These are phyloP conservation scores for Ciborinia camelliae DNA, from an alignment of 2,329 filamentous ascomycete species.

Conservation along the genomic window DNA sequence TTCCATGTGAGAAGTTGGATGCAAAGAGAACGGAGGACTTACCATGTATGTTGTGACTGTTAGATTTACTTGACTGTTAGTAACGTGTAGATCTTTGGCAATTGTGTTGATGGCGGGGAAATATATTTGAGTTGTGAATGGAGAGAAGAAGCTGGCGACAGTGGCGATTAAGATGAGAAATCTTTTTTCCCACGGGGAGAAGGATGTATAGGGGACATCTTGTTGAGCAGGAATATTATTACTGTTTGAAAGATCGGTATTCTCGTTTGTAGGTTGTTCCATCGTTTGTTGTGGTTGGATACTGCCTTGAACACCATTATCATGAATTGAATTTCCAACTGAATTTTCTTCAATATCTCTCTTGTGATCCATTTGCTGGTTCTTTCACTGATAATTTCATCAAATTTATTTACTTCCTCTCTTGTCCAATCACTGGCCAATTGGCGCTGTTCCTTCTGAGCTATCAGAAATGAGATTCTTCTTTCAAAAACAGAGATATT, in stretches of 20 bases:
- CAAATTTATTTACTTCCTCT: neutral
- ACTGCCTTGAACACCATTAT: neutral
- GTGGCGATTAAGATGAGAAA: conserved; percentile 44
- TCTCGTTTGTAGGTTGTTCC: neutral
- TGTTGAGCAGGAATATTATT: neutral
- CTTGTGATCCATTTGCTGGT: neutral
- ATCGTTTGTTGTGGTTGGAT: neutral
- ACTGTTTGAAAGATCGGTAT: neutral
- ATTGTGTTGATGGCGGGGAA: conserved; percentile 51
- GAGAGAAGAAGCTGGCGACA: conserved; percentile 24
- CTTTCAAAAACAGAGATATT: too few species aligned
- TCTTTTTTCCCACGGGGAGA: conserved; percentile 39
- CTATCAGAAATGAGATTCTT: neutral
- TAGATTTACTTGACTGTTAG: conserved; percentile 39
- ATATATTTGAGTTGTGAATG: conserved; percentile 52
- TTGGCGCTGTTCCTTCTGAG: neutral
- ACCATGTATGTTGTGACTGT: conserved; percentile 42
- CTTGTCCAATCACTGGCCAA: neutral
- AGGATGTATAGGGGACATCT: conserved; percentile 34
- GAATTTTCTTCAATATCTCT: neutral
- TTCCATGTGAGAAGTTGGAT: neutral
- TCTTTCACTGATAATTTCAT: neutral
- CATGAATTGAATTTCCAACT: neutral
- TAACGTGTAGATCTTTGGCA: conserved; percentile 47
- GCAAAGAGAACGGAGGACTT: neutral